Evolutionary conservation across 2,329 filamentous ascomycete species (phyloP), one percentile per base, ranked within the genome.

Genomic region (Cladophialophora chaetospira): DNA sequence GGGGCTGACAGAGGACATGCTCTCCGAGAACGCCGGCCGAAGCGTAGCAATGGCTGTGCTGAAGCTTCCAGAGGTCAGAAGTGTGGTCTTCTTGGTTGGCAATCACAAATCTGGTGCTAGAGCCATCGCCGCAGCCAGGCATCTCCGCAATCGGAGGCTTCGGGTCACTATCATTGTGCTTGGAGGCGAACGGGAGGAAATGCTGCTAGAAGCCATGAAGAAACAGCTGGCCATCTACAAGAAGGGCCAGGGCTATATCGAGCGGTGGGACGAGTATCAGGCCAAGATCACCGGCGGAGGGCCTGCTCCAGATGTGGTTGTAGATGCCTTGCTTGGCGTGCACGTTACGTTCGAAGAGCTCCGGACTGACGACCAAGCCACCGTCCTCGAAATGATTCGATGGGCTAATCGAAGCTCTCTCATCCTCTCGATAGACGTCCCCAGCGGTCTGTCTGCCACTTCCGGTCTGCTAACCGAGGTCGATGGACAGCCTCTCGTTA

Each of bases 291-390:
- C 53, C 15, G 53, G 36, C 17, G 57, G 56, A 15, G 61, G 52
- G 3, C 82, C 85, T 17, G 84, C 84, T 1, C 85, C 91, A 0
- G 88, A 91, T 43, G 79, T 96, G 56, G 90, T 96, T 63, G 83
- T 97, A 53, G 94, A 99, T 70, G 92, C 91, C 1, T 77, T 97
- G 10, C 83, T 99, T 3, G 91, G 91, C 3, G 83, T 94, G 61
- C 91, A 94, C 42, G 85, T 91, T 55, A 87, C 89, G 2, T 97
- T 97, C 67, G 91, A 97, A 64, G 91, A 95, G 65, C 79, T 97
- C 25, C 84, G 90, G 31, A 88, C 87, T 2, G 87, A 88, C 13
- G 89, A 96, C 63, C 90, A 95, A 70, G 86, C 87, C 3, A 88
- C 88, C 0, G 89, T 91, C 0, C 92, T 95, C 68, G 88, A 95